Evolutionary conservation across 208 protist species (phyloP).

Genomic region (Novymonas esmeraldas): DNA sequence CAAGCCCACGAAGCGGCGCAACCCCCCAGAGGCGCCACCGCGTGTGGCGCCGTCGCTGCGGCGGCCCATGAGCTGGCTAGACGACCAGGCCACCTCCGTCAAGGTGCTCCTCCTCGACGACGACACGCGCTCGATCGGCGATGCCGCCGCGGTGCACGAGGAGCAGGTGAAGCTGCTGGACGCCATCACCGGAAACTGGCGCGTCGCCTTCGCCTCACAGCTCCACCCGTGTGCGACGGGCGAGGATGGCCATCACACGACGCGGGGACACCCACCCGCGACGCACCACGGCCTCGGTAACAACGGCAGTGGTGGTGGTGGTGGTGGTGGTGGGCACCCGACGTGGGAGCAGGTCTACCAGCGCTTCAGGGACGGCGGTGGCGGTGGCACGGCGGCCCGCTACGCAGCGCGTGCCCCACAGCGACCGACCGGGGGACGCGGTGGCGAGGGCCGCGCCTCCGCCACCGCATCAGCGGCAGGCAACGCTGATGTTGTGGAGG

Average conservation of each 20-base stretch:
- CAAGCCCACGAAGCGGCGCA: slow-evolving; percentile 3
- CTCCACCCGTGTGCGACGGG: slow-evolving; percentile 20
- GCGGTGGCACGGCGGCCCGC: neutral
- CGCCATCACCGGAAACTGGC: slow-evolving; percentile 23
- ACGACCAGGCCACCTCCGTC: slow-evolving; percentile 21
- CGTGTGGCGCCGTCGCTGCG: neutral
- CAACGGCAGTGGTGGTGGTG: neutral
- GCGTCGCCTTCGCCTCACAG: slow-evolving; percentile 28
- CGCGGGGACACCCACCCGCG: neutral
- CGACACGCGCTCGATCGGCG: slow-evolving; percentile 27
- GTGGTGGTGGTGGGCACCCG: neutral
- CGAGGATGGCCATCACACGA: slow-evolving; percentile 7
- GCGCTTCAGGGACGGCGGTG: slow-evolving; percentile 19
- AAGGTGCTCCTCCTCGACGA: slow-evolving; percentile 35
- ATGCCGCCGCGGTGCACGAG: slow-evolving; percentile 22
- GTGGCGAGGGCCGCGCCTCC: neutral
- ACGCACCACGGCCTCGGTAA: neutral
- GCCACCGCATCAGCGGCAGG: neutral
- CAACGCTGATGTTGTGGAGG: neutral
- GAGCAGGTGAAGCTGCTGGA: slow-evolving; percentile 28
- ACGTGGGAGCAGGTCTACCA: slow-evolving; percentile 30
- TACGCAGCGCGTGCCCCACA: too few species aligned
- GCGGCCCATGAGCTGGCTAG: slow-evolving; percentile 35
- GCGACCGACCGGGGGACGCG: neutral
- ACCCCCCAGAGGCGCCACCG: neutral